These are phyloP conservation scores for Xylaria sp. DNA, from an alignment of 2,329 filamentous ascomycete genomes.

Conservation along the genomic window DNA sequence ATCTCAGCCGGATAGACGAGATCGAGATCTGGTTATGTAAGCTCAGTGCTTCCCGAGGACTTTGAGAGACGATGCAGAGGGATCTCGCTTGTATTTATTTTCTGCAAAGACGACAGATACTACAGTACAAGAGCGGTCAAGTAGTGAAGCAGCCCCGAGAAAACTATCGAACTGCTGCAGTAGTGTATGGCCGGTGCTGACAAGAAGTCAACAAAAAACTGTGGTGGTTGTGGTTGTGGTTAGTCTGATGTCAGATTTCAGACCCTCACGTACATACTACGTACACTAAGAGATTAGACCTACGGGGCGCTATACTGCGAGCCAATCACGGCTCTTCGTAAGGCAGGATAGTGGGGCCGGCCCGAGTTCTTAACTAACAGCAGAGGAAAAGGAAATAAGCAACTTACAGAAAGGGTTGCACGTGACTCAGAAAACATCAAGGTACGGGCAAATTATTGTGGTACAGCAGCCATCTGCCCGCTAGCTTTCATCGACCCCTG, in stretches of 20 bases:
- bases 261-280: neutral
- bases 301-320: neutral
- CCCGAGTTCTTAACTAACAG: neutral
- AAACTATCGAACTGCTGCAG: conserved; percentile 22
- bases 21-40: conserved; percentile 14
- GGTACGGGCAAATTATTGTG: conserved; percentile 32
- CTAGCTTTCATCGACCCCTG: conserved; percentile 2
- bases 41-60: neutral
- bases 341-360: conserved; percentile 37
- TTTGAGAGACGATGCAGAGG: neutral
- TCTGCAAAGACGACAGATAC: neutral
- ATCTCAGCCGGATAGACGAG: neutral
- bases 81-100: conserved; percentile 26
- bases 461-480: neutral
- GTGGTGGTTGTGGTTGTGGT: neutral
- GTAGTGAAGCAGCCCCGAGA: neutral
- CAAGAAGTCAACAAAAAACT: conserved; percentile 3
- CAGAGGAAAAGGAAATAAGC: conserved; percentile 11
- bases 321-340: conserved; percentile 19
- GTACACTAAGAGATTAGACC: neutral
- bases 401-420: conserved; percentile 6
- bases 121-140: conserved; percentile 15
- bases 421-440: conserved; percentile 30
- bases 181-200: conserved; percentile 26
- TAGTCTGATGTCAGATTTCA: conserved; percentile 29